A percentile compares a stretch with the other conserved stretches of the same genome.
Conservation (phyloP, 306 rosid species). For the Elaeagnus macrophylla region DNA sequence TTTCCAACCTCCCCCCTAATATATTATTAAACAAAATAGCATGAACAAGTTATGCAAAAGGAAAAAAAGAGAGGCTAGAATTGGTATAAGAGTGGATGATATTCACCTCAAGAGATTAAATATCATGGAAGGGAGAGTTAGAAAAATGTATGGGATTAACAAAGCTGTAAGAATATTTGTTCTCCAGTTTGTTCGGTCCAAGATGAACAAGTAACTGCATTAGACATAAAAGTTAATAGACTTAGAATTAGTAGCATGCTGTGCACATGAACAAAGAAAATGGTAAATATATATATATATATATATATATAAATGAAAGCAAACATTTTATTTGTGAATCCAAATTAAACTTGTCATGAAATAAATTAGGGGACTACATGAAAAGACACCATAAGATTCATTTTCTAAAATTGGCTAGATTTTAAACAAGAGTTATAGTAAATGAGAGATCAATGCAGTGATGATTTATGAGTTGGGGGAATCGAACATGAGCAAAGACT, state of each 20-base stretch:
- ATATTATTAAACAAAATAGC: constrained; percentile 14
- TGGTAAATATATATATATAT: not conserved
- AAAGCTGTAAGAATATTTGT: constrained; percentile 80
- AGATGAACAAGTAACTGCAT: constrained; percentile 67
- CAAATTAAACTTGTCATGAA: too few species aligned
- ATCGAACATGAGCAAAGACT: too few species aligned
- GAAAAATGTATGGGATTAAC: constrained; percentile 85
- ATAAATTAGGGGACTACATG: too few species aligned
- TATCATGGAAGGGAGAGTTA: constrained; percentile 57
- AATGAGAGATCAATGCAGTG: too few species aligned
- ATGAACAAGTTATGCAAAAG: not conserved
- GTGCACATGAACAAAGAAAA: not conserved
- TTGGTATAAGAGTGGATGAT: too few species aligned
- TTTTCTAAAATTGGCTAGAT: too few species aligned
- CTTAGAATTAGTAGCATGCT: not conserved
- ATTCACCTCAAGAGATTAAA: constrained; percentile 55
- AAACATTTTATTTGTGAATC: too few species aligned
- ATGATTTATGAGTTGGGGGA: too few species aligned
- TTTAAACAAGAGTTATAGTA: too few species aligned
- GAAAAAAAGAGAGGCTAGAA: too few species aligned
- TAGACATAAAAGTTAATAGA: not conserved
- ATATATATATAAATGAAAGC: not conserved
- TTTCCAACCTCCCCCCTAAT: constrained; percentile 85
- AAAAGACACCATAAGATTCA: too few species aligned
- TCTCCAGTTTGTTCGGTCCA: constrained; percentile 95